These are phyloP conservation scores for Phlebiopsis gigantea DNA, from an alignment of 768 basidiomycete genomes.

Conservation along the genomic window DNA sequence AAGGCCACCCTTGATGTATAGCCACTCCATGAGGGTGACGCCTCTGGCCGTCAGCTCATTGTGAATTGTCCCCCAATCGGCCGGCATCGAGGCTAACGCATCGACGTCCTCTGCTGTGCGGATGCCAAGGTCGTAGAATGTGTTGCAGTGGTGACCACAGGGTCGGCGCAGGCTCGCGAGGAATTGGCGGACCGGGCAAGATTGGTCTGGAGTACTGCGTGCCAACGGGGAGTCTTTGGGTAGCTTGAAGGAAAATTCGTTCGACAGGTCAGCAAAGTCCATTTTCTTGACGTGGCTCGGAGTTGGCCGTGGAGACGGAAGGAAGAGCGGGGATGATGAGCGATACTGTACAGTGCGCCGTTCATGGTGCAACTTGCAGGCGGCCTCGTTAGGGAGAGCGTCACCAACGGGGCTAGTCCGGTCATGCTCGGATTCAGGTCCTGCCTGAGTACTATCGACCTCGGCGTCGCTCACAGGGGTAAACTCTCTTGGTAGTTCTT, in stretches of 20 bases:
- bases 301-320: too few relatives aligned
- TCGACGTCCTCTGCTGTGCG: background rate
- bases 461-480: too few relatives aligned
- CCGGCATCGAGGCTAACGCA: background rate
- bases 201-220: background rate
- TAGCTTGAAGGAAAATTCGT: background rate
- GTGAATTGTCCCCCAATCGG: background rate
- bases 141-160: background rate
- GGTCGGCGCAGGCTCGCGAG: background rate
- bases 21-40: slow-evolving; percentile 8
- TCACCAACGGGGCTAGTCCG: too few relatives aligned
- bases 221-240: background rate
- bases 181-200: background rate
- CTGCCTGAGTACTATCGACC: too few relatives aligned
- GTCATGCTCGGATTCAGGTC: too few relatives aligned
- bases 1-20: slow-evolving; percentile 8
- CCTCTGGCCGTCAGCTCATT: background rate
- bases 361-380: too few relatives aligned
- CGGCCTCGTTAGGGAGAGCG: too few relatives aligned
- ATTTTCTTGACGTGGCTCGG: too few relatives aligned
- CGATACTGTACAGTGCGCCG: too few relatives aligned
- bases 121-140: slow-evolving; percentile 1
- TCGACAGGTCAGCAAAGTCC: background rate
- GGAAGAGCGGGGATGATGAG: too few relatives aligned
- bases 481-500: too few relatives aligned